Percentiles rank a stretch among this genome's conserved stretches.
Conservation (phyloP, 192 early-diverging fungal species). For the Coemansia sp. region DNA sequence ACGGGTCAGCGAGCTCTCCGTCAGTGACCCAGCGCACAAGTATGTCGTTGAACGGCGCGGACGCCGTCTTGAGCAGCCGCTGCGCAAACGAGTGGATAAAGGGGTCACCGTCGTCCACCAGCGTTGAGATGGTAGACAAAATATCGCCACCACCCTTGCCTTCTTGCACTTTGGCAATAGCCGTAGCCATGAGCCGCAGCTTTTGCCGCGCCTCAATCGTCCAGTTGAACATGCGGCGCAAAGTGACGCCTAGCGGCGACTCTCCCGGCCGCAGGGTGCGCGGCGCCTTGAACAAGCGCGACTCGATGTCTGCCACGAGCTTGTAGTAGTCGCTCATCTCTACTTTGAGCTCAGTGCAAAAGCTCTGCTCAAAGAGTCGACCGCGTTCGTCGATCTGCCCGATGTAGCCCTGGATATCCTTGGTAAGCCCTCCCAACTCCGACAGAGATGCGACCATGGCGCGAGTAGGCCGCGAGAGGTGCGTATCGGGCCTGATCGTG, state of each 20-base stretch:
- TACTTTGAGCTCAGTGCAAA: slow-evolving; percentile 76
- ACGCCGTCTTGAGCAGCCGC: slow-evolving; percentile 70
- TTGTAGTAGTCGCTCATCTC: slow-evolving; percentile 85
- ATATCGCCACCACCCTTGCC: slow-evolving; percentile 43
- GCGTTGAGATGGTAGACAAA: slow-evolving; percentile 73
- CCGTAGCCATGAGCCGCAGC: slow-evolving; percentile 72
- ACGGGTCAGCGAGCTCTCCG: slow-evolving; percentile 91
- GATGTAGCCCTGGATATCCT: slow-evolving; percentile 64
- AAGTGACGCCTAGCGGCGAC: slow-evolving; percentile 63
- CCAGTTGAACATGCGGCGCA: slow-evolving; percentile 89
- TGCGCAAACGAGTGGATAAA: slow-evolving; percentile 77
- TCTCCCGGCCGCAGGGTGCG: slow-evolving; percentile 40
- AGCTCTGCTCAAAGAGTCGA: slow-evolving; percentile 63
- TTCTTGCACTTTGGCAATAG: slow-evolving; percentile 37
- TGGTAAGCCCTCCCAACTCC: slow-evolving; percentile 81
- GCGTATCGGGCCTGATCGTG: slow-evolving; percentile 58
- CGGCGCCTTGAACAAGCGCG: slow-evolving; percentile 63
- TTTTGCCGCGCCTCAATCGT: slow-evolving; percentile 75
- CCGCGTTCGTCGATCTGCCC: slow-evolving; percentile 28
- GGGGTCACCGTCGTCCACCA: slow-evolving; percentile 91
- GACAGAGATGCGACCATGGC: slow-evolving; percentile 66
- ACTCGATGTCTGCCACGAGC: slow-evolving; percentile 83
- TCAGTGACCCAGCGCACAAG: slow-evolving; percentile 90
- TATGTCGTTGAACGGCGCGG: slow-evolving; percentile 90
- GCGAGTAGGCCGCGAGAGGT: slow-evolving; percentile 60